Conservation (phyloP, 129 eudicot species). For the Centella asiatica region DNA sequence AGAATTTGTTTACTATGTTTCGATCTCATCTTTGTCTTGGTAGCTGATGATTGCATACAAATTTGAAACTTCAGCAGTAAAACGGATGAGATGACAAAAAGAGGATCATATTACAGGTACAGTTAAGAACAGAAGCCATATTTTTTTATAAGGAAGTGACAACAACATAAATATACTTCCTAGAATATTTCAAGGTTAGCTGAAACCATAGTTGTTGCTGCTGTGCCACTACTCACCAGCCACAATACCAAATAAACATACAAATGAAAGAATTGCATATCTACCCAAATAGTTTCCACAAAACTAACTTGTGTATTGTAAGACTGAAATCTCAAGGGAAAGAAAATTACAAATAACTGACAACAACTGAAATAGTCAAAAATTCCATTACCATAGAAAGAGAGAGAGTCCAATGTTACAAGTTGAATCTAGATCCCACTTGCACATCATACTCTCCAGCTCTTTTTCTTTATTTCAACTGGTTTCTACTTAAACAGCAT, state of each 20-base stretch:
- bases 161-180: slow-evolving; percentile 78
- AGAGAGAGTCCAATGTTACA: not conserved
- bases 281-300: no score
- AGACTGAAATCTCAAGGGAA: no score
- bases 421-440: not conserved
- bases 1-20: slow-evolving; percentile 78
- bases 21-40: slow-evolving; percentile 64
- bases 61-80: not conserved
- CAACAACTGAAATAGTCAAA: no score
- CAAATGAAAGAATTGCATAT: no score
- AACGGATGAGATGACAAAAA: not conserved
- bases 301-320: no score
- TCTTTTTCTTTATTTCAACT: not conserved
- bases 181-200: slow-evolving; percentile 76
- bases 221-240: slow-evolving; percentile 93
- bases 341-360: no score
- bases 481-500: not conserved
- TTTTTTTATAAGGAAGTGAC: no score
- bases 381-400: no score
- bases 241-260: no score
- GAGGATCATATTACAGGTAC: no score
- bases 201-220: slow-evolving; percentile 78
- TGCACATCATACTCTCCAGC: not conserved
- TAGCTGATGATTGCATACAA: slow-evolving; percentile 38
- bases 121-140: no score